These are phyloP conservation scores for Fraxinus greggii DNA, from an alignment of 305 asterid species.

Conservation along the genomic window DNA sequence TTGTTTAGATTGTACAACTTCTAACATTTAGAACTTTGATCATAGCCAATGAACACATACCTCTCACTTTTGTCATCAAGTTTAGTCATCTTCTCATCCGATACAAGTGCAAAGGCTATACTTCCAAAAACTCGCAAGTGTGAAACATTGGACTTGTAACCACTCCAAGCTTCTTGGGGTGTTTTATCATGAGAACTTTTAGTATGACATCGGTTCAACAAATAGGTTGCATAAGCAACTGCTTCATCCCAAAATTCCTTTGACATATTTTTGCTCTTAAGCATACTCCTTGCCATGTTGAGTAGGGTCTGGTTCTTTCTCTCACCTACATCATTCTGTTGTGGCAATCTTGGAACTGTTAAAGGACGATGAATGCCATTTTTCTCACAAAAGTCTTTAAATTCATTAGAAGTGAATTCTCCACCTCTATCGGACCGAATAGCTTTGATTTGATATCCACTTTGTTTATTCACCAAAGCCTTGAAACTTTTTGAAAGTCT, in stretches of 20 bases:
- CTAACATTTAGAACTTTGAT: not conserved
- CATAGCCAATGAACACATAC: not conserved
- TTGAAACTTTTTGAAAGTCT: conserved; percentile 12
- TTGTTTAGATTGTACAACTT: conserved; percentile 1
- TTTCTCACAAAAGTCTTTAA: not conserved
- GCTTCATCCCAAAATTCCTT: conserved; percentile 2
- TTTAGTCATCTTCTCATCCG: not conserved
- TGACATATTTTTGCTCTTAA: not conserved
- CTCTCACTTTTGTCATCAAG: not conserved
- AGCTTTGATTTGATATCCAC: not conserved
- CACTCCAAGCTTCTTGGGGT: not conserved
- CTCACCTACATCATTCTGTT: conserved; percentile 12
- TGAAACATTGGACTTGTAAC: not conserved
- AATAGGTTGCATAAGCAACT: not conserved
- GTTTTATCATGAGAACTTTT: not conserved
- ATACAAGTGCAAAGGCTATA: not conserved
- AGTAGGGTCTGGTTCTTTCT: not conserved
- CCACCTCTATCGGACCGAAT: not conserved
- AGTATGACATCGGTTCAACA: not conserved
- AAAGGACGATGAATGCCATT: not conserved
- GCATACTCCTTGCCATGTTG: not conserved
- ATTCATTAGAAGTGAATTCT: conserved; percentile 9
- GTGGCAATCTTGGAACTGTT: not conserved
- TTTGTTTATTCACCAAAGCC: not conserved
- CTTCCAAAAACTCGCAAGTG: not conserved